These are phyloP conservation scores for Kwoniella botswanensis DNA, from an alignment of 768 basidiomycete genomes.

Conservation along the genomic window DNA sequence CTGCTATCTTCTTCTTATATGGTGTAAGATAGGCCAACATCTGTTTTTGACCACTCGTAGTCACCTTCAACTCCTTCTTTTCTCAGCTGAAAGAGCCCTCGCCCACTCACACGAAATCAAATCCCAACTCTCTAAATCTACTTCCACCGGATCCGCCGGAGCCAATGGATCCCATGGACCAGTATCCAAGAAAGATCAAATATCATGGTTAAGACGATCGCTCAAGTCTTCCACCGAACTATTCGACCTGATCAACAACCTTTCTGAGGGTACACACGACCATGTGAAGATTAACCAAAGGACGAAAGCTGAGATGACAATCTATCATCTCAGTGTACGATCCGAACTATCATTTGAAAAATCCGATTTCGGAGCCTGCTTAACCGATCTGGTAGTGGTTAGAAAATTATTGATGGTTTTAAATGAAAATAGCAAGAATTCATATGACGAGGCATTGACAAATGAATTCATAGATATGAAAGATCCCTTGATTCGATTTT, in stretches of 20 bases:
- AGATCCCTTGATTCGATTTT: conserved; percentile 87
- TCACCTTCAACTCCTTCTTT: conserved; percentile 70
- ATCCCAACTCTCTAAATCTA: conserved; percentile 61
- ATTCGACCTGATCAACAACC: conserved; percentile 63
- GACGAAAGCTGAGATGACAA: conserved; percentile 70
- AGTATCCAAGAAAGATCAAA: conserved; percentile 41
- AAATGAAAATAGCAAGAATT: conserved; percentile 64
- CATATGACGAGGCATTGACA: conserved; percentile 81
- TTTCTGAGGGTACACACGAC: conserved; percentile 68
- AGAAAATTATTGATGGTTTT: conserved; percentile 65
- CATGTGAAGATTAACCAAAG: conserved; percentile 65
- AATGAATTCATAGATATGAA: conserved; percentile 82
- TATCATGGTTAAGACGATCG: conserved; percentile 53
- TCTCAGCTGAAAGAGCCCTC: conserved; percentile 92
- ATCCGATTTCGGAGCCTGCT: conserved; percentile 70
- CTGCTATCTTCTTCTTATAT: no score
- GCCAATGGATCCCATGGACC: no score
- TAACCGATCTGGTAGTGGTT: conserved; percentile 80
- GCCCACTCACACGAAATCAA: conserved; percentile 81
- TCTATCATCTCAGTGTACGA: conserved; percentile 79
- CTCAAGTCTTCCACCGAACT: conserved; percentile 40
- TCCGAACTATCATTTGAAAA: conserved; percentile 81
- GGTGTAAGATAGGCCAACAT: no score
- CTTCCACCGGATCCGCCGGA: conserved; percentile 56
- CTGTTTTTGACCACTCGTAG: background rate